These are phyloP conservation scores for Candida neerlandica DNA, from an alignment of 1,139 yeast genomes.

Conservation along the genomic window DNA sequence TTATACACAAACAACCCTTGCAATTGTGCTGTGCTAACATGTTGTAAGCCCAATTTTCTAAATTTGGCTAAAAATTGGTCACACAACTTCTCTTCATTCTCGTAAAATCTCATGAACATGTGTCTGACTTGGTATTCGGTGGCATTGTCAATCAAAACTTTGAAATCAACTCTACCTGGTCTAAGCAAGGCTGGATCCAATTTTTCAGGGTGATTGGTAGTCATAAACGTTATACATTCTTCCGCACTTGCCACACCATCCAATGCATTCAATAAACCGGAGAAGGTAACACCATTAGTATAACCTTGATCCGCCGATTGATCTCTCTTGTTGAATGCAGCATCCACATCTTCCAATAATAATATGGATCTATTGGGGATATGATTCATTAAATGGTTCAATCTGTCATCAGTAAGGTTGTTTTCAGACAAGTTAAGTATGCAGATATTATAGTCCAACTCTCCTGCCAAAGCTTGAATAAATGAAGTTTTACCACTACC, in stretches of 20 bases:
- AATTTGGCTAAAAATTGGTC: slow-evolving; percentile 60
- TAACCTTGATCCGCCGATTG: slow-evolving; percentile 78
- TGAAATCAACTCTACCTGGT: slow-evolving; percentile 93
- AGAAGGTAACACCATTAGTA: slow-evolving; percentile 86
- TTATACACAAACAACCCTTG: slow-evolving; percentile 95
- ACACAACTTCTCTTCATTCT: slow-evolving; percentile 61
- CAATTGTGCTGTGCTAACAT: slow-evolving; percentile 87
- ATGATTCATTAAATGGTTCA: slow-evolving; percentile 94
- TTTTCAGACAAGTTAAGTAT: slow-evolving; percentile 87
- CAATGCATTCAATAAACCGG: slow-evolving; percentile 88
- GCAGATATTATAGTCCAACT: slow-evolving; percentile 92
- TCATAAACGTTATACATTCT: slow-evolving; percentile 95
- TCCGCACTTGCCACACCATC: slow-evolving; percentile 99
- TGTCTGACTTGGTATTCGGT: slow-evolving; percentile 72
- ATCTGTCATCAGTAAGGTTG: slow-evolving; percentile 88
- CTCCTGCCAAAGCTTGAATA: slow-evolving; percentile 96
- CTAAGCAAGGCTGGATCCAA: slow-evolving; percentile 84
- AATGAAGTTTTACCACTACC: slow-evolving; percentile 97
- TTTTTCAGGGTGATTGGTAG: slow-evolving; percentile 94
- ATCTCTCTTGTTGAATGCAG: slow-evolving; percentile 85
- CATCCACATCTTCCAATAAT: slow-evolving; percentile 90
- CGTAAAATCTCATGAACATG: slow-evolving; percentile 90
- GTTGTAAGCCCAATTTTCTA: slow-evolving; percentile 49
- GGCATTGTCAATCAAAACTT: slow-evolving; percentile 83
- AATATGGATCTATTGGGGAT: slow-evolving; percentile 88